phyloP scores from a whole-genome alignment of 2,329 filamentous ascomycete genomes.

The Chaetomium strumarium region DNA sequence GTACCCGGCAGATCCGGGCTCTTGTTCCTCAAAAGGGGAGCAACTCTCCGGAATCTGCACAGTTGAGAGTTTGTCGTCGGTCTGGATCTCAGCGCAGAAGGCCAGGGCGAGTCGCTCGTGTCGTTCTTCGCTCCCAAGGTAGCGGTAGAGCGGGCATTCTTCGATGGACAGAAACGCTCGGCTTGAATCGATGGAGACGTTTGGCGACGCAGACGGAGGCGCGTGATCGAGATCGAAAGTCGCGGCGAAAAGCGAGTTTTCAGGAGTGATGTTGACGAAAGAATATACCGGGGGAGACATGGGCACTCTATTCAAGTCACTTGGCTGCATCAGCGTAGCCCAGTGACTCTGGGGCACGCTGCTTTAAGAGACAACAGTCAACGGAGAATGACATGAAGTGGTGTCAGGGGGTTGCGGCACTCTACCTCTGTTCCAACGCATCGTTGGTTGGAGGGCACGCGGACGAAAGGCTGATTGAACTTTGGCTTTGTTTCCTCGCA shows the following conservation, averaged over 20 bases:
- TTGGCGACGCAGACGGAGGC: not conserved
- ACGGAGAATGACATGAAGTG: not conserved
- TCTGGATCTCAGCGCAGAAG: not conserved
- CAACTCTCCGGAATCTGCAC: too few relatives aligned
- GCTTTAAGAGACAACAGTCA: not conserved
- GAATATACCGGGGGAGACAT: not conserved
- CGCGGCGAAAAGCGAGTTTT: not conserved
- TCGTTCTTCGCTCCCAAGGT: conserved; percentile 2
- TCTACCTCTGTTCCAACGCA: not conserved
- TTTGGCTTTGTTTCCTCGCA: not conserved
- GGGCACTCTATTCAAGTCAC: not conserved
- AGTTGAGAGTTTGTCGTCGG: too few relatives aligned
- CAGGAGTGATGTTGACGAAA: conserved; percentile 1
- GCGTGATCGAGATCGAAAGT: not conserved
- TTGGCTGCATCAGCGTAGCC: too few relatives aligned
- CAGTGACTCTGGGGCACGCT: not conserved
- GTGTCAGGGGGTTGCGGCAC: too few relatives aligned
- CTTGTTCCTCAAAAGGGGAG: too few relatives aligned
- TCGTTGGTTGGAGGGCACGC: not conserved
- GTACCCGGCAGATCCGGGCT: too few relatives aligned
- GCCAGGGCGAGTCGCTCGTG: conserved; percentile 3
- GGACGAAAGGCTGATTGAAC: conserved; percentile 4
- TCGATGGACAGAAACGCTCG: not conserved
- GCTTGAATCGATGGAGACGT: conserved; percentile 2
- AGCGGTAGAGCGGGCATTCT: not conserved